Base-by-base conservation (phyloP, 2,329 filamentous ascomycete genomes). In the Sclerotinia nivalis region DNA sequence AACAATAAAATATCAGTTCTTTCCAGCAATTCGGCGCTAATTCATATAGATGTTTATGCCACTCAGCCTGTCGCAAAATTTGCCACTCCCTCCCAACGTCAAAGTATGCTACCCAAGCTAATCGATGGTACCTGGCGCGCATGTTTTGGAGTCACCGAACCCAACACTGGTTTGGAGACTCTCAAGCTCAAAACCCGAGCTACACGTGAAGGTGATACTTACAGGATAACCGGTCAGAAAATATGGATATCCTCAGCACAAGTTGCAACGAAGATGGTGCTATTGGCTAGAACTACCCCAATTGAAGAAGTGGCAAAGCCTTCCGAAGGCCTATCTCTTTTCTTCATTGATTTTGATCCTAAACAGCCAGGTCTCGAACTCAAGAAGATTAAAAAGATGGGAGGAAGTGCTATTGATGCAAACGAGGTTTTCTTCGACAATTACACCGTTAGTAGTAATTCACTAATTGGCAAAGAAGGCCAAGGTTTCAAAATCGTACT, bases 231-330 rank as follows among this genome's bases (percentile, higher is more conserved):
- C 0, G 92, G 93, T 0, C 91, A 95, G 78, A 96, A 96, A 81
- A 94, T 95, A 68, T 96, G 93, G 93, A 96, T 96, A 68, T 92
- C 92, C 0, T 94, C 88, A 67, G 93, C 93, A 0, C 92, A 96
- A 78, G 90, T 95, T 0, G 92, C 93, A 0, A 85, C 85, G 5
- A 92, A 93, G 76, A 96, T 96, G 92, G 89, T 96, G 5, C 84
- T 96, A 0, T 85, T 97, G 0, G 92, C 92, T 0, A 87, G 93
- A 1, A 96, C 92, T 0, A 92, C 88, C 0, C 86, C 90, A 0
- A 74, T 90, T 0, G 89, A 92, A 65, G 83, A 92, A 71, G 87
- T 89, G 0, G 82, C 83, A 71, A 93, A 90, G 76, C 86, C 89
- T 0, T 91, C 87, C n/a, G 88, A 94, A 77, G 92, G 90, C 0